A percentile compares a stretch with the other conserved stretches of the same genome.
Conservation (phyloP, 139 green algal genomes). For the Coelastrella sp. region DNA sequence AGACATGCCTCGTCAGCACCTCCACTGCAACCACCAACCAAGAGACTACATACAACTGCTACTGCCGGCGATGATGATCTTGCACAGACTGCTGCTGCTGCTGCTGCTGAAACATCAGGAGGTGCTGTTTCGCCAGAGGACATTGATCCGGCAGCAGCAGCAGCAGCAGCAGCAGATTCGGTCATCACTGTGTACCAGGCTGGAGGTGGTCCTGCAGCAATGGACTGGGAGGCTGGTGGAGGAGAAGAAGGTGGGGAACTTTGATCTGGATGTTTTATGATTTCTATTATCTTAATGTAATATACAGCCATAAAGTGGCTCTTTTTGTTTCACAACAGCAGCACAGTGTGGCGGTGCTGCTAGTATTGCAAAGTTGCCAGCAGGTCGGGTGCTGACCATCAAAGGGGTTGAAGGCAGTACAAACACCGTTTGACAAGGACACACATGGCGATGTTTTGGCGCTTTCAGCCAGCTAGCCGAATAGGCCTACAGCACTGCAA, state of each 20-base stretch:
- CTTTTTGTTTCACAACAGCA: background rate
- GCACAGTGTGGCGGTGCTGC: background rate
- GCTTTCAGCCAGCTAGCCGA: no score
- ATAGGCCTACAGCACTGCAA: no score
- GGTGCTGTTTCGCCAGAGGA: background rate
- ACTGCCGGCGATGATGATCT: background rate
- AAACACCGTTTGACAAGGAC: no score
- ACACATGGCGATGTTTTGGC: no score
- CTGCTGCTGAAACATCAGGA: conserved; percentile 1
- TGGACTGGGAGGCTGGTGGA: conserved; percentile 22
- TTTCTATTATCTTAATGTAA: background rate
- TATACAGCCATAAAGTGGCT: background rate
- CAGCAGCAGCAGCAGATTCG: conserved; percentile 14
- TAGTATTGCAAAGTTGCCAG: no score
- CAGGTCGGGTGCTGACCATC: no score
- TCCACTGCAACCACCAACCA: background rate
- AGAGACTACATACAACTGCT: background rate
- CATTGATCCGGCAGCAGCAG: background rate
- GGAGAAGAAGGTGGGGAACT: background rate
- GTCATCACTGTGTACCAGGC: conserved; percentile 1
- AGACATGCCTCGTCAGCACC: conserved; percentile 3
- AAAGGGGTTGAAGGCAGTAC: no score
- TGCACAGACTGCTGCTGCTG: background rate
- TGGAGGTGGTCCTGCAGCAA: conserved; percentile 23
- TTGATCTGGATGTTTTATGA: background rate